These are phyloP conservation scores for Quercus phellos DNA, from an alignment of 331 rosid species.

Conservation along the genomic window DNA sequence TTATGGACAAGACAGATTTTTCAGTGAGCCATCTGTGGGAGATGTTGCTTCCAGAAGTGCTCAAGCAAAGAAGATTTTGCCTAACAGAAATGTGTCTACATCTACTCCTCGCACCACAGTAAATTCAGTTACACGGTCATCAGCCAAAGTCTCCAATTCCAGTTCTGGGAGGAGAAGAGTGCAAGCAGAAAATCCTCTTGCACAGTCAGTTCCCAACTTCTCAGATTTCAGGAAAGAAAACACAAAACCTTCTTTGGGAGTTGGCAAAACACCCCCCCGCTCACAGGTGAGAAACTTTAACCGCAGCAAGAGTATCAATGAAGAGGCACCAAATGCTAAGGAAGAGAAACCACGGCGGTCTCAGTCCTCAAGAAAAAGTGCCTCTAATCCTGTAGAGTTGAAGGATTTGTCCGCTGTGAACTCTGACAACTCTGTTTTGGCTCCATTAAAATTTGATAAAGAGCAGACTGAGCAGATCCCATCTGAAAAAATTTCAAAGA, in stretches of 20 bases:
- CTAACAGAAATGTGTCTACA: constrained; percentile 49
- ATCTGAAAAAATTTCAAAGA: constrained; percentile 40
- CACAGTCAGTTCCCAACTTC: constrained; percentile 92
- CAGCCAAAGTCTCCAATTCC: constrained; percentile 43
- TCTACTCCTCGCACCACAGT: constrained; percentile 50
- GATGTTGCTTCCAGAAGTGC: constrained; percentile 47
- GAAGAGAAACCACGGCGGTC: constrained; percentile 69
- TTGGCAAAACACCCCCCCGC: constrained; percentile 55
- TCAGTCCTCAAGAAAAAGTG: constrained; percentile 54
- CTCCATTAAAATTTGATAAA: constrained; percentile 64
- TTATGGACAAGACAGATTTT: constrained; percentile 35
- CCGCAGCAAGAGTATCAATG: constrained; percentile 60
- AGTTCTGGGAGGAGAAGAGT: constrained; percentile 64
- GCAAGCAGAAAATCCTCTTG: constrained; percentile 63
- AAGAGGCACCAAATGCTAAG: constrained; percentile 56
- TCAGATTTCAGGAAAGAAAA: constrained; percentile 95
- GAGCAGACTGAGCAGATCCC: constrained; percentile 49
- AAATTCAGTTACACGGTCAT: constrained; percentile 50
- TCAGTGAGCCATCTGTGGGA: constrained; percentile 36
- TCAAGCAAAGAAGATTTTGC: constrained; percentile 52
- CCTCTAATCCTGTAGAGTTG: constrained; percentile 57
- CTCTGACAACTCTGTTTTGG: constrained; percentile 58
- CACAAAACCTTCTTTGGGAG: constrained; percentile 76
- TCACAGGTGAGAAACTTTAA: constrained; percentile 57
- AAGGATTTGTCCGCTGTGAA: constrained; percentile 50